These are phyloP conservation scores for Thalia dealbata DNA, from an alignment of 176 grass and related monocot species.

Conservation along the genomic window DNA sequence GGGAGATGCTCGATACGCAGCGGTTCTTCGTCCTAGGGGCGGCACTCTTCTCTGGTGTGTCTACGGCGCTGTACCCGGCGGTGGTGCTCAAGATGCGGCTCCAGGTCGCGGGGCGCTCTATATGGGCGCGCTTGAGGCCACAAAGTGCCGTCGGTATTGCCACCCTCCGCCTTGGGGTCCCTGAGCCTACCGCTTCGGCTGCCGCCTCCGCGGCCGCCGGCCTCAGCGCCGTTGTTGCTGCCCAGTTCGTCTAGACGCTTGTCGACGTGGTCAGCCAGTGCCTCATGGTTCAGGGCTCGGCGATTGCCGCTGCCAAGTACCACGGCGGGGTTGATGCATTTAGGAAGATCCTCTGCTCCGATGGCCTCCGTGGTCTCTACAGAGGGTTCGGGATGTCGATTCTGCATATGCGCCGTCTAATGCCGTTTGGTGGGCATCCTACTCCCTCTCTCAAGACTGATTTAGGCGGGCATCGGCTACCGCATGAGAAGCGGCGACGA, in stretches of 20 bases:
- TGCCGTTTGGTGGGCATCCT: constrained; percentile 93
- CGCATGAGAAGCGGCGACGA: constrained; percentile 26
- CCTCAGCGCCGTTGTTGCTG: constrained; percentile 63
- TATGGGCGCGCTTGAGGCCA: constrained; percentile 90
- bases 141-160: constrained; percentile 75
- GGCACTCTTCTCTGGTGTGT: constrained; percentile 84
- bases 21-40: constrained; percentile 88
- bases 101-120: constrained; percentile 86
- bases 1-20: constrained; percentile 99
- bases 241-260: constrained; percentile 88
- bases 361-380: constrained; percentile 75
- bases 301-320: constrained; percentile 32
- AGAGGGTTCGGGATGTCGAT: constrained; percentile 91
- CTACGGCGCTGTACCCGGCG: constrained; percentile 79
- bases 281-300: constrained; percentile 66
- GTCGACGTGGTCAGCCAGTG: constrained; percentile 88
- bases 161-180: constrained; percentile 45
- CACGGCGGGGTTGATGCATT: constrained; percentile 55
- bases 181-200: constrained; percentile 54
- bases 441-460: constrained; percentile 62
- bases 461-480: constrained; percentile 46
- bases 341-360: constrained; percentile 54
- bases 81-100: constrained; percentile 89
- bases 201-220: constrained; percentile 61
- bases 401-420: constrained; percentile 94